Conservation (phyloP, 257 asterid genomes). For the Primulina huaijiensis region DNA sequence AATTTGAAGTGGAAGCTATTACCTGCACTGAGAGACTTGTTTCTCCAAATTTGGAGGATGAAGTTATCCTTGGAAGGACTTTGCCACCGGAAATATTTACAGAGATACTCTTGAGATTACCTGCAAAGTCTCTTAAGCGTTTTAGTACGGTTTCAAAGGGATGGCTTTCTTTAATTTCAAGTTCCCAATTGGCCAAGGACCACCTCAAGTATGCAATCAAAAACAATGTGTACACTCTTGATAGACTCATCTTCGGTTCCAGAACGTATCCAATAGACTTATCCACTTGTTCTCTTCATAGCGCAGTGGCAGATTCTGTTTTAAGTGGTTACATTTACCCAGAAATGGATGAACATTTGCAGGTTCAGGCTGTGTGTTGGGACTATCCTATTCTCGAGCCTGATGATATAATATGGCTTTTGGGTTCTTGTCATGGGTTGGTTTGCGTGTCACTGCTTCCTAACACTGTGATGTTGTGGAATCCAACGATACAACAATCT, state of each 20-base stretch:
- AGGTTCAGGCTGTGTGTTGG: slow-evolving; percentile 24
- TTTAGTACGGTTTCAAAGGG: slow-evolving; percentile 23
- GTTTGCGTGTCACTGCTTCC: slow-evolving; percentile 21
- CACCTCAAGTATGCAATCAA: slow-evolving; percentile 24
- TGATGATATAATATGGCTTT: slow-evolving; percentile 13
- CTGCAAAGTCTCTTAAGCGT: slow-evolving; percentile 25
- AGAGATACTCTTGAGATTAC: slow-evolving; percentile 31
- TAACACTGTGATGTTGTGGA: slow-evolving; percentile 25
- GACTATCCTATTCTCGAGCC: slow-evolving; percentile 22
- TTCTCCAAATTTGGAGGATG: slow-evolving; percentile 19
- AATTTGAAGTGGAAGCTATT: slow-evolving; percentile 15
- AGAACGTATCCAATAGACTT: slow-evolving; percentile 14
- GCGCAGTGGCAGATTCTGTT: slow-evolving; percentile 15
- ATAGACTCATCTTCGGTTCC: slow-evolving; percentile 20
- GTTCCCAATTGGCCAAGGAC: slow-evolving; percentile 24
- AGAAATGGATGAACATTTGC: not conserved
- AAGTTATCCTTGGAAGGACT: slow-evolving; percentile 1
- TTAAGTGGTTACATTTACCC: slow-evolving; percentile 21
- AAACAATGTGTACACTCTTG: slow-evolving; percentile 19
- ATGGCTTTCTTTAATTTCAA: slow-evolving; percentile 23
- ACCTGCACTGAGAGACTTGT: slow-evolving; percentile 29
- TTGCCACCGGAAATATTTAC: slow-evolving; percentile 15
- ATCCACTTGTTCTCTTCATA: slow-evolving; percentile 10
- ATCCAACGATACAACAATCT: slow-evolving; percentile 21
- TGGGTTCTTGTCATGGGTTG: slow-evolving; percentile 32